phyloP scores from a whole-genome alignment of 345 rosid genomes.

The Rhodamnia argentea region DNA sequence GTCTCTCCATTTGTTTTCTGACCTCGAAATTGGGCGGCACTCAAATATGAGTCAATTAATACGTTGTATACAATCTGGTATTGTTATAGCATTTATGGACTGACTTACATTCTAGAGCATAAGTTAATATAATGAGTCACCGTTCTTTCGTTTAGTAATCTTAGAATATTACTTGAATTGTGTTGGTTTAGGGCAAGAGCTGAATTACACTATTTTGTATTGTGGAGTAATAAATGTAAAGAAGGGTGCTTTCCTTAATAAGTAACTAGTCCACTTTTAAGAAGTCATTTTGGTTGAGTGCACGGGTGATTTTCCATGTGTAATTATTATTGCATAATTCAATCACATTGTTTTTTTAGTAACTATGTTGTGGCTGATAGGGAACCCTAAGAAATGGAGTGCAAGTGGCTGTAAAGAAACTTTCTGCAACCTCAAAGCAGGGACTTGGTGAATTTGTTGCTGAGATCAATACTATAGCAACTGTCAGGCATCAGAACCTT shows the following conservation, averaged over 20 bases:
- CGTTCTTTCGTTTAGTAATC: background rate
- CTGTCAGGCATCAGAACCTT: slow-evolving; percentile 76
- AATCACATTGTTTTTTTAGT: background rate
- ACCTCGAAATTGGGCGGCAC: background rate
- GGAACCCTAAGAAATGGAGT: slow-evolving; percentile 51
- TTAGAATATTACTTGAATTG: background rate
- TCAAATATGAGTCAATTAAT: background rate
- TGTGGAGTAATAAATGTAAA: background rate
- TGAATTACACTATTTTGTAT: background rate
- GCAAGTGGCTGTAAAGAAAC: slow-evolving; percentile 69
- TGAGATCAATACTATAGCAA: slow-evolving; percentile 61
- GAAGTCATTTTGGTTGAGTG: background rate
- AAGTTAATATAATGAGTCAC: background rate
- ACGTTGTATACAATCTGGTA: background rate
- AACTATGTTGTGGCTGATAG: slow-evolving; percentile 16
- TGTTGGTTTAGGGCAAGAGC: background rate
- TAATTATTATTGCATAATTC: background rate
- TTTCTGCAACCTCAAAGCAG: slow-evolving; percentile 66
- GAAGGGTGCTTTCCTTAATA: background rate
- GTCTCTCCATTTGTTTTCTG: background rate
- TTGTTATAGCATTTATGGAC: background rate
- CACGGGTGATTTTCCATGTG: background rate
- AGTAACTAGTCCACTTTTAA: background rate
- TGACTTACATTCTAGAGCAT: background rate
- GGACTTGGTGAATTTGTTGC: slow-evolving; percentile 69